These are phyloP conservation scores for Ananas comosus DNA, from an alignment of 176 grass and related monocot species.

Conservation along the genomic window DNA sequence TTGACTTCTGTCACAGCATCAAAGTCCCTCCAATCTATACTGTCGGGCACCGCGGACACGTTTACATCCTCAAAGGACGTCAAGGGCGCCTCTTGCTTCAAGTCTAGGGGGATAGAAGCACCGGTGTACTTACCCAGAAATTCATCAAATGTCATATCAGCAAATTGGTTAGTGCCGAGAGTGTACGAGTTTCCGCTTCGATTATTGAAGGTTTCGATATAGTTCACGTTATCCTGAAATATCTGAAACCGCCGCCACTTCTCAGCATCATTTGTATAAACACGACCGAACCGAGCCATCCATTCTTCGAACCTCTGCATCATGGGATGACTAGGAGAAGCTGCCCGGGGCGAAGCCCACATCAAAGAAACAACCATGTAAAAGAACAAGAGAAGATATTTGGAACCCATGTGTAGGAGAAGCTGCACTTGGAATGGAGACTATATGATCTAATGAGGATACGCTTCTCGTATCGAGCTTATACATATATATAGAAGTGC, in stretches of 20 bases:
- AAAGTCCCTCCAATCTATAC: slow-evolving; percentile 13
- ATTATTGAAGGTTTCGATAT: not conserved
- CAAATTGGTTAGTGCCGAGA: not conserved
- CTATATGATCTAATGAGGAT: too few species aligned
- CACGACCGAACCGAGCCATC: not conserved
- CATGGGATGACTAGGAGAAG: not conserved
- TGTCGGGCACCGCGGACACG: not conserved
- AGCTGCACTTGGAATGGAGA: too few species aligned
- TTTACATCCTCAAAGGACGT: not conserved
- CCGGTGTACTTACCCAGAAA: slow-evolving; percentile 15
- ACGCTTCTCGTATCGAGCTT: too few species aligned
- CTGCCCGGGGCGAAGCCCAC: not conserved
- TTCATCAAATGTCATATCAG: slow-evolving; percentile 1
- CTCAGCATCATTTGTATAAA: not conserved
- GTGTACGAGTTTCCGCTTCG: not conserved
- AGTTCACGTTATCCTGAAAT: not conserved
- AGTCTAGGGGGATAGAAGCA: not conserved
- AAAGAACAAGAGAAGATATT: too few species aligned
- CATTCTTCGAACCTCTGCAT: not conserved
- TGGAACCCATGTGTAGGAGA: too few species aligned
- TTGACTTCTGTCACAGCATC: slow-evolving; percentile 20
- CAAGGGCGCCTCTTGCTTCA: not conserved
- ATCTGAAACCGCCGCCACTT: not conserved
- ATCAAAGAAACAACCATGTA: not conserved
- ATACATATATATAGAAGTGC: too few species aligned